Evolutionary conservation across 768 basidiomycete genomes (phyloP), one percentile per base, ranked within the genome.

Genomic region (Phaffia tasmanica): DNA sequence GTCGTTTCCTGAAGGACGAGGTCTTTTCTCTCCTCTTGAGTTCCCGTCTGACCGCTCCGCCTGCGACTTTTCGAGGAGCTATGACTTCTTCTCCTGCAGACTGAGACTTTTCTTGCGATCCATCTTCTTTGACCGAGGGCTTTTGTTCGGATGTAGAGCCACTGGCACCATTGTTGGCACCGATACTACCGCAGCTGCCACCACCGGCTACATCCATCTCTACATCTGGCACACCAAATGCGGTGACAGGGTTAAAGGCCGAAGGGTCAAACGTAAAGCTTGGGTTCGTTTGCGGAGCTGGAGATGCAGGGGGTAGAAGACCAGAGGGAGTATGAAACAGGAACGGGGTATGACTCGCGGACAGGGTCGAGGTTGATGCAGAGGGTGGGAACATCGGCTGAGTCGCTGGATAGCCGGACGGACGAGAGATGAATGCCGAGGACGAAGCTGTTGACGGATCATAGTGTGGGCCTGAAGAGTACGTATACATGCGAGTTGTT

Each of bases 291-390:
- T 42, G 54, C 9, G 9, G 54, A 56, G 54, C 51, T 16, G n/a
- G 6, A 5, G 32, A 3, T 18, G 61, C 11, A 3, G 6, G n/a
- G 11, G 15, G 53, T 19, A 47, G 7, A n/a, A 8, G 56, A 25
- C 42, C 30, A 15, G 65, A 21, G 5, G 62, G 62, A 14, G 65
- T 66, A 27, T 68, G 67, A 57, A 68, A 68, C 49, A 68, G 56
- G 57, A 68, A 68, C 4, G 66, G 66, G 21, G 59, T 50, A 51
- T 35, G 16, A 27, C 16, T 29, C 51, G 57, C 25, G 57, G 42
- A 16, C n/a, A 21, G 9, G 25, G 35, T 46, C 30, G 64, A 49
- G 11, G 65, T 18, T 16, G 58, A 16, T n/a, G 58, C 25, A 47
- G 57, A 61, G 23, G 65, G 49, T 25, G 57, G 30, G 1, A 57